Evolutionary conservation across 2,329 filamentous ascomycete genomes (phyloP).

Genomic region (Calonectria montana): DNA sequence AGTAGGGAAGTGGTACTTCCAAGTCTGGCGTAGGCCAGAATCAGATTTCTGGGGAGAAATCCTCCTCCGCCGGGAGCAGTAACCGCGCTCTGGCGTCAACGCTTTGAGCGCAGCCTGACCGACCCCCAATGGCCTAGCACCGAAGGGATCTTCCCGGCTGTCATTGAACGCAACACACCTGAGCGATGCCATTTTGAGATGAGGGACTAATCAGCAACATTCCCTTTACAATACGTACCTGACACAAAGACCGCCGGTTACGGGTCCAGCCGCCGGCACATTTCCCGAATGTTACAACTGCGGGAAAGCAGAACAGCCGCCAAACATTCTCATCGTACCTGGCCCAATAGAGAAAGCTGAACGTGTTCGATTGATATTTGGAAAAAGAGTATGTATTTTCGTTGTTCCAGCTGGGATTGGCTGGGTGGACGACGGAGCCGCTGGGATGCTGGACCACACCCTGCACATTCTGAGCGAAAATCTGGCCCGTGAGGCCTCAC

Average conservation of each 20-base stretch:
- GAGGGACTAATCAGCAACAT: slow-evolving; percentile 10
- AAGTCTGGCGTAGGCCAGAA: background rate
- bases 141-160: slow-evolving; percentile 12
- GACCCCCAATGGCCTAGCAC: background rate
- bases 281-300: slow-evolving; percentile 6
- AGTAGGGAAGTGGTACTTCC: slow-evolving; percentile 6
- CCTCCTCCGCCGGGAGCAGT: slow-evolving; percentile 1
- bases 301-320: slow-evolving; percentile 15
- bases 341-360: slow-evolving; percentile 3
- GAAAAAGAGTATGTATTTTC: slow-evolving; percentile 7
- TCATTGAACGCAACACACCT: slow-evolving; percentile 1
- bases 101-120: slow-evolving; percentile 11
- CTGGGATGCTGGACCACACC: slow-evolving; percentile 4
- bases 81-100: slow-evolving; percentile 3
- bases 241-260: background rate
- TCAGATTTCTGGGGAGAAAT: slow-evolving; percentile 8
- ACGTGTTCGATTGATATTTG: slow-evolving; percentile 3
- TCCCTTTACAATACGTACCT: background rate
- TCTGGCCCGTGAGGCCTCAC: background rate
- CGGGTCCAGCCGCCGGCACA: slow-evolving; percentile 8
- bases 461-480: slow-evolving; percentile 6
- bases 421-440: slow-evolving; percentile 15
- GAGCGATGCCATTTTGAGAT: background rate
- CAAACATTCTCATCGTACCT: slow-evolving; percentile 5
- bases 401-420: slow-evolving; percentile 9